Evolutionary conservation across 2,329 filamentous ascomycete genomes (phyloP).

Genomic region (Davidsoniella neocaledoniae): DNA sequence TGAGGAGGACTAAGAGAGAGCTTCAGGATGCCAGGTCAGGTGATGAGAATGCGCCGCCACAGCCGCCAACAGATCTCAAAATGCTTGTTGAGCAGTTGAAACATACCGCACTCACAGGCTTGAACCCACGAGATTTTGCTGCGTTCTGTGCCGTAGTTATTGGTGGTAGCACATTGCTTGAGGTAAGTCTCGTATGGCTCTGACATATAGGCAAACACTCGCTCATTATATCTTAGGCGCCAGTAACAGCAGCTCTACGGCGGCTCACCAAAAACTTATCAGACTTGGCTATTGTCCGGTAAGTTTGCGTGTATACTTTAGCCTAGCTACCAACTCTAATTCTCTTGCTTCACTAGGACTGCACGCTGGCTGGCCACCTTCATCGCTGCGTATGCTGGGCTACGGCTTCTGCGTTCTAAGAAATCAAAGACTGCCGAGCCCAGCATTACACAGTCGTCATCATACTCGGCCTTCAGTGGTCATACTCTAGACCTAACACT

Average conservation of each 20-base stretch:
- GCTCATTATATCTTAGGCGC: slow-evolving; percentile 1
- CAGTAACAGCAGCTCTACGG: slow-evolving; percentile 6
- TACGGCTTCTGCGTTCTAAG: slow-evolving; percentile 41
- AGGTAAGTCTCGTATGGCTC: slow-evolving; percentile 23
- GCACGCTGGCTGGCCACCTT: slow-evolving; percentile 39
- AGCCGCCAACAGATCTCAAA: not conserved
- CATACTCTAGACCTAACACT: slow-evolving; percentile 68
- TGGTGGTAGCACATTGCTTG: slow-evolving; percentile 43
- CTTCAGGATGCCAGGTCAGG: no score
- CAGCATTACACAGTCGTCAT: slow-evolving; percentile 22
- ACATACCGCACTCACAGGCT: slow-evolving; percentile 30
- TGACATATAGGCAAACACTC: not conserved
- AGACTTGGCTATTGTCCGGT: slow-evolving; percentile 5
- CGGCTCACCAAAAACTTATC: slow-evolving; percentile 9
- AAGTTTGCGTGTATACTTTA: not conserved
- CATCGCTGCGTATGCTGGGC: slow-evolving; percentile 38
- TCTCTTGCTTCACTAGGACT: not conserved
- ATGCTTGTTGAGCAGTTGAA: slow-evolving; percentile 5
- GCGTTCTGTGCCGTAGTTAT: slow-evolving; percentile 44
- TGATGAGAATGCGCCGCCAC: not conserved
- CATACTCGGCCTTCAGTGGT: slow-evolving; percentile 3
- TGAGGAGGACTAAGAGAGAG: no score
- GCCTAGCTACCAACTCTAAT: no score
- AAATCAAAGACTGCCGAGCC: slow-evolving; percentile 18
- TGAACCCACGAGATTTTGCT: slow-evolving; percentile 41